A percentile compares a stretch with the other conserved stretches of the same genome.
These are phyloP conservation scores for Termitomyces sp. DNA, from an alignment of 768 basidiomycete species.

Conservation along the genomic window DNA sequence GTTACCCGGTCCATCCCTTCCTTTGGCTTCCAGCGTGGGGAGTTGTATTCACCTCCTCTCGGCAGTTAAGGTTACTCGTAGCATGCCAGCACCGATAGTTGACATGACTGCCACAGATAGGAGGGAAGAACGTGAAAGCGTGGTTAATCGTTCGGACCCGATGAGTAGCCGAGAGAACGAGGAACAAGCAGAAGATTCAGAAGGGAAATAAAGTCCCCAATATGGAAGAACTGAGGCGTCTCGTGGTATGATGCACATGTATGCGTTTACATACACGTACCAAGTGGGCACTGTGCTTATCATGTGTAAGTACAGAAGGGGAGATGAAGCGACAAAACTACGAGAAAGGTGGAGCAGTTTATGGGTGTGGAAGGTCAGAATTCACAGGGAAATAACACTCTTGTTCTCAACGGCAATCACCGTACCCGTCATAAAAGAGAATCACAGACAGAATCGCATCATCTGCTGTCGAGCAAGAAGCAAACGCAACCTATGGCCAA, in stretches of 20 bases:
- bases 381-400: no score
- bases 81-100: background rate
- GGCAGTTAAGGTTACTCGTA: background rate
- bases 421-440: no score
- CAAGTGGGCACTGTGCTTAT: no score
- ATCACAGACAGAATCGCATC: no score
- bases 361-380: background rate
- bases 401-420: no score
- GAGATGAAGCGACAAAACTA: background rate
- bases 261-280: background rate
- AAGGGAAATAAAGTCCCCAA: background rate
- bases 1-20: background rate
- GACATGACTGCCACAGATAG: background rate
- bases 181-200: background rate
- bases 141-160: background rate
- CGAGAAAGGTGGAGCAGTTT: background rate
- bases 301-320: no score
- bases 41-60: background rate
- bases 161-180: background rate
- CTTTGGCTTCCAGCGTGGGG: background rate
- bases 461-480: no score
- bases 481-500: no score
- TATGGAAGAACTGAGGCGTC: background rate
- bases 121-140: background rate
- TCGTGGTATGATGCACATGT: background rate